Evolutionary conservation across 176 grass and related monocot genomes (phyloP).

Genomic region (Raddia distichophylla): DNA sequence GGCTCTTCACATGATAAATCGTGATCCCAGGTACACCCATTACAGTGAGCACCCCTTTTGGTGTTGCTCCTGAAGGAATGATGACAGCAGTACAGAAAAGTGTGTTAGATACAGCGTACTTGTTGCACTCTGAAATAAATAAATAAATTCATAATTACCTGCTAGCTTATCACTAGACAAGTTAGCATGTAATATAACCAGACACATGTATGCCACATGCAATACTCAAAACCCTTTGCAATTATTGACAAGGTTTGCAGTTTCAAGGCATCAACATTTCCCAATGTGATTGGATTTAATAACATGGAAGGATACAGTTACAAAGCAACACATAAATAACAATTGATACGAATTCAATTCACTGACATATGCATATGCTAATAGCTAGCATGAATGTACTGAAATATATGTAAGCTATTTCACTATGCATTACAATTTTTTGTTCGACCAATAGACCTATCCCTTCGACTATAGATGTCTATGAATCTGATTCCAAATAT

Average conservation of each 20-base stretch:
- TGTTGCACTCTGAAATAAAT: conserved; percentile 28
- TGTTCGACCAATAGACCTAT: neutral
- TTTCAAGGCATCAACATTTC: conserved; percentile 43
- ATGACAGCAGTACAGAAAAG: conserved; percentile 18
- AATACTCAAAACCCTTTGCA: conserved; percentile 31
- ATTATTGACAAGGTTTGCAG: conserved; percentile 22
- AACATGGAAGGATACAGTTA: conserved; percentile 28
- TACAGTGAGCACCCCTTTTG: conserved; percentile 96
- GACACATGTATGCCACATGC: conserved; percentile 25
- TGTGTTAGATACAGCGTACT: conserved; percentile 9
- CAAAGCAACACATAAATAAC: conserved; percentile 28
- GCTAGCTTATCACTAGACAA: conserved; percentile 36
- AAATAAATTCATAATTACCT: conserved; percentile 33
- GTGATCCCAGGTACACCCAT: conserved; percentile 98
- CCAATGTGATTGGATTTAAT: conserved; percentile 48
- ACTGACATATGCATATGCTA: neutral
- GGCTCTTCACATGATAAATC: conserved; percentile 98
- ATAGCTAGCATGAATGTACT: neutral
- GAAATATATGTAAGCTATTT: neutral
- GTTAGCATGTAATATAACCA: conserved; percentile 30
- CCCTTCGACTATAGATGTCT: neutral
- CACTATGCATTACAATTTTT: neutral
- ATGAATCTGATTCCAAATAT: conserved; percentile 18
- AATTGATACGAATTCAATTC: conserved; percentile 2
- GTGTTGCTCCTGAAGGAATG: conserved; percentile 84